These are phyloP conservation scores for Sporisorium reilianum DNA, from an alignment of 1,284 basidiomycete genomes.

Conservation along the genomic window DNA sequence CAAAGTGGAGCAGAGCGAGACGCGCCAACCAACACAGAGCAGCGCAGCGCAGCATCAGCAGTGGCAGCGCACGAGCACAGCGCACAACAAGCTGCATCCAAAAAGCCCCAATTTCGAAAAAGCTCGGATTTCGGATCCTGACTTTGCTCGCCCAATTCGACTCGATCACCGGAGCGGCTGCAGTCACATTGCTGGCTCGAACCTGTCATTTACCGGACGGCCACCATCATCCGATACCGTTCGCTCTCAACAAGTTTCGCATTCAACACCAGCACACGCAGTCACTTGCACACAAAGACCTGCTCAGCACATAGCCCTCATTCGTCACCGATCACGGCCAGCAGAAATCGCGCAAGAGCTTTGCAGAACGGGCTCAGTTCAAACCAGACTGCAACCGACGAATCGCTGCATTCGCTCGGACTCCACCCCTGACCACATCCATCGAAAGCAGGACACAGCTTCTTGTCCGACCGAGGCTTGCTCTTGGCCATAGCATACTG, in stretches of 20 bases:
- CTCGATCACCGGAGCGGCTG: conserved; percentile 29
- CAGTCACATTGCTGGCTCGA: background rate
- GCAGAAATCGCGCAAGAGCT: background rate
- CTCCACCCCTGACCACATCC: background rate
- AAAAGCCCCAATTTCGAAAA: background rate
- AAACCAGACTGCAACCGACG: background rate
- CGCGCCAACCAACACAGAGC: conserved; percentile 15
- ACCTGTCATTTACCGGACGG: background rate
- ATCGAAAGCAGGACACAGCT: background rate
- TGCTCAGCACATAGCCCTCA: background rate
- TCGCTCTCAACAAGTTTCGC: background rate
- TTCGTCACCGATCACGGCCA: background rate
- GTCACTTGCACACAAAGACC: background rate
- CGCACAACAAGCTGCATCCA: conserved; percentile 4
- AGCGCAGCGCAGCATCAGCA: conserved; percentile 5
- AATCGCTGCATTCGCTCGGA: background rate
- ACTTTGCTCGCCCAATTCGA: conserved; percentile 9
- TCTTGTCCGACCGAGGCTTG: background rate
- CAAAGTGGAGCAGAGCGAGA: conserved; percentile 25
- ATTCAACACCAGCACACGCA: background rate
- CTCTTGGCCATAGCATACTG: conserved; percentile 3
- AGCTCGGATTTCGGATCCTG: conserved; percentile 22
- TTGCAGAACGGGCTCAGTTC: background rate
- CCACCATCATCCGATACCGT: background rate
- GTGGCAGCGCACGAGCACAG: conserved; percentile 13